Base-by-base conservation (phyloP, 305 asterid species). In the Solanum aculeatissimum region DNA sequence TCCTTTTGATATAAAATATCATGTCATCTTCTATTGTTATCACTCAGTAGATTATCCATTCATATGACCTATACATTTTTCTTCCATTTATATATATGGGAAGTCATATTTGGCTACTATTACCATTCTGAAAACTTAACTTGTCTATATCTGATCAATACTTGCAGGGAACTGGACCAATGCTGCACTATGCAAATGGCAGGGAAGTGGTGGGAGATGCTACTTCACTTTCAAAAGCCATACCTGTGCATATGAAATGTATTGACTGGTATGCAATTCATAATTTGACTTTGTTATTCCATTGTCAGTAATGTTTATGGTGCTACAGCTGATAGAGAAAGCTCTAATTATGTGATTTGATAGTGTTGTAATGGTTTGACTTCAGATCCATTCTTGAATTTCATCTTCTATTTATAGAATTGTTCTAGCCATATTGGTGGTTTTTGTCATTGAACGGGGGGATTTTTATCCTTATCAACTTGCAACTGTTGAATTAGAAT, bases 211-310 rank as follows among this genome's bases (percentile, higher is more conserved):
- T 83, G 32, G 87, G 66, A 53, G 19, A 53, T 53, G 83, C 62
- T 8, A 32, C 90, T 82, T 86, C 84, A 29, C 79, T 77, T 84
- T 86, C 94, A 87, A 87, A 89, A 55, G 89, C 92, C 82, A 89
- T 91, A 86, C 83, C 96, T 49, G 95, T 92, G 85, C 99, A 97
- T 83, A 89, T 81, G 65, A 94, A 91, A 90, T 97, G 98, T 91
- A 92, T 94, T 86, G 97, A 94, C 80, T 97, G 98, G 99, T 97
- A 92, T 47, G 93, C 49, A 78, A 1, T 53, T 53, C 12, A 2
- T 1, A 2, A 16, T 75, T 47, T 75, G 19, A 0, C 6, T 15
- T 0, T 25, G 25, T 15, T 25, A 25, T 47, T 25, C 45, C 45
- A 9, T 47, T 75, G 27, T 47, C 43, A 47, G 62, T 49, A 9